A percentile compares a stretch with the other conserved stretches of the same genome.
These are phyloP conservation scores for Citrus maxima DNA, from an alignment of 345 rosid genomes.

Conservation along the genomic window DNA sequence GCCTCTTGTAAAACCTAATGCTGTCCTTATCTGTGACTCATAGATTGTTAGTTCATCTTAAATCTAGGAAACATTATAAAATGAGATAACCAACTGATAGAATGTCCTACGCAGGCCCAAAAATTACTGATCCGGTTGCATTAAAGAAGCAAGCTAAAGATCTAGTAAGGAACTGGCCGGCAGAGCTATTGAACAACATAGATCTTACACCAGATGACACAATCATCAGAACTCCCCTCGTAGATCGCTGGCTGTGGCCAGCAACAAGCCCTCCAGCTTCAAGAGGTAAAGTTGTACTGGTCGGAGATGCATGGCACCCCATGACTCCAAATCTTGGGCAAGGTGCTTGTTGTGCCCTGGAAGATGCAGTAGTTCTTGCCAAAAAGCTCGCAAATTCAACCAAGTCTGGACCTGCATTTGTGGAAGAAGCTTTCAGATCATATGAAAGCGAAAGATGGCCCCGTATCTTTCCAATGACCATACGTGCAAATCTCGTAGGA, in stretches of 20 bases:
- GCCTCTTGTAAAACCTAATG: background rate
- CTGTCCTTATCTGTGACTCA: background rate
- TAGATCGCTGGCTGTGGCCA: constrained; percentile 93
- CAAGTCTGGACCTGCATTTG: constrained; percentile 35
- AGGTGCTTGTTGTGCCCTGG: constrained; percentile 90
- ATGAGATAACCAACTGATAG: background rate
- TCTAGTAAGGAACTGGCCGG: constrained; percentile 57
- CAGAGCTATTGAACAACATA: constrained; percentile 56
- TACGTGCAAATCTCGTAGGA: constrained; percentile 77
- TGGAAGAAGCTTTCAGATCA: constrained; percentile 58
- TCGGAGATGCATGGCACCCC: constrained; percentile 96
- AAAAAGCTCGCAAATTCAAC: constrained; percentile 59
- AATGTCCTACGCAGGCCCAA: constrained; percentile 54
- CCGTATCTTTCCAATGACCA: constrained; percentile 64
- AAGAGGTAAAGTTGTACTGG: constrained; percentile 56
- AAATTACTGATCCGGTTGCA: constrained; percentile 54
- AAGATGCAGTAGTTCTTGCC: constrained; percentile 71
- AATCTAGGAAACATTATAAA: background rate
- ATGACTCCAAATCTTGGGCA: constrained; percentile 97
- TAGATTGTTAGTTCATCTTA: background rate
- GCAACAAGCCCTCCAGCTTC: constrained; percentile 62
- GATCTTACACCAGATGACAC: constrained; percentile 70
- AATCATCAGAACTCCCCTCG: constrained; percentile 66
- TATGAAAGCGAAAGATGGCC: constrained; percentile 77
- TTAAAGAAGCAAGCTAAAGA: constrained; percentile 69